Percentiles rank a stretch among this genome's conserved stretches.
These are phyloP conservation scores for Mycena sanguinolenta DNA, from an alignment of 768 basidiomycete species.

Conservation along the genomic window DNA sequence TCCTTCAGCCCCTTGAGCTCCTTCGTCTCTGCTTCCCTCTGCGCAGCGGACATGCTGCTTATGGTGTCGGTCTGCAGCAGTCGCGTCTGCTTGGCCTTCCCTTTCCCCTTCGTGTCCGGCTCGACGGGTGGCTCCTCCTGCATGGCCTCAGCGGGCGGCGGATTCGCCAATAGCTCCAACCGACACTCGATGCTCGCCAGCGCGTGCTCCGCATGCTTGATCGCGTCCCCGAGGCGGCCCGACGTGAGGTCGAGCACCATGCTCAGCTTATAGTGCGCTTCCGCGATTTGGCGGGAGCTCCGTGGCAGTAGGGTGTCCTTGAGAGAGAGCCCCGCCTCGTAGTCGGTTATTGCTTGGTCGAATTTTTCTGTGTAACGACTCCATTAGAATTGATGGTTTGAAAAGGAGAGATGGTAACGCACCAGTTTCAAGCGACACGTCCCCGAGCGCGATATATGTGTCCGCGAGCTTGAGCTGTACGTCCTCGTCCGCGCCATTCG, in stretches of 20 bases:
- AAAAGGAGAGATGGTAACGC: slow-evolving; percentile 38
- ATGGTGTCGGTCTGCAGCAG: slow-evolving; percentile 68
- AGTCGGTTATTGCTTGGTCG: slow-evolving; percentile 92
- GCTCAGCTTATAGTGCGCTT: slow-evolving; percentile 94
- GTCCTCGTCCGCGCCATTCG: slow-evolving; percentile 66
- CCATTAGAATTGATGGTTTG: not conserved
- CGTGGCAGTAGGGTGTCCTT: slow-evolving; percentile 80
- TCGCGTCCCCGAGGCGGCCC: slow-evolving; percentile 85
- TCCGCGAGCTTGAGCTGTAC: slow-evolving; percentile 89
- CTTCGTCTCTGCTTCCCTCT: slow-evolving; percentile 83
- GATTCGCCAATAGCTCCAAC: slow-evolving; percentile 67
- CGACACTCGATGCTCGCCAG: slow-evolving; percentile 82
- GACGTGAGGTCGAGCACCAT: slow-evolving; percentile 94
- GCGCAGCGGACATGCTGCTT: slow-evolving; percentile 76
- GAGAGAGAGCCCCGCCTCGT: slow-evolving; percentile 80
- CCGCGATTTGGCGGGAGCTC: slow-evolving; percentile 95
- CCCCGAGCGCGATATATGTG: slow-evolving; percentile 90
- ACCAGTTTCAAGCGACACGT: slow-evolving; percentile 98
- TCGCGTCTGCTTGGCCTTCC: slow-evolving; percentile 51
- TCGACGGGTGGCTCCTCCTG: slow-evolving; percentile 49
- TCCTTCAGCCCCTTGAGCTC: slow-evolving; percentile 82
- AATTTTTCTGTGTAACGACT: slow-evolving; percentile 81
- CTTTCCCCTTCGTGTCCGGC: slow-evolving; percentile 80
- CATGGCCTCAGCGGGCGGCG: slow-evolving; percentile 8
- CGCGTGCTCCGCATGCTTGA: slow-evolving; percentile 84